Conservation (phyloP, 306 rosid species). For the Malus orientalis region DNA sequence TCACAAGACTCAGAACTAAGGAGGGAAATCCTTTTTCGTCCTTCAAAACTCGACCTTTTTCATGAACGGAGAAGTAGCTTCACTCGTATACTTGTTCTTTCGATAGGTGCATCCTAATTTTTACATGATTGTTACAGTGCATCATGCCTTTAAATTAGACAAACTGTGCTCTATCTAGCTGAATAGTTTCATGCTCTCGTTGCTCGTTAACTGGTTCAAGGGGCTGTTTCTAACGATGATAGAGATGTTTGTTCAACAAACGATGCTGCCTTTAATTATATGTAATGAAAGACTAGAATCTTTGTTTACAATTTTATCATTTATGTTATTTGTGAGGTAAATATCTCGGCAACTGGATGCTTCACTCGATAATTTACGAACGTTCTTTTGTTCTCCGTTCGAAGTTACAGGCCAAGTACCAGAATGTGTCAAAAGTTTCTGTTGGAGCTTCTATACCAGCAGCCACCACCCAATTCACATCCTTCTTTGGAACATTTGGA, state of each 20-base stretch:
- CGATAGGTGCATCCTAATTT: no score
- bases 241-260: neutral
- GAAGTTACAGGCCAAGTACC: slow-evolving; percentile 54
- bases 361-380: slow-evolving; percentile 14
- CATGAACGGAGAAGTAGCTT: neutral
- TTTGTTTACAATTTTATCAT: neutral
- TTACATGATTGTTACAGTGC: no score
- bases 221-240: neutral
- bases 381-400: slow-evolving; percentile 17
- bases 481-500: slow-evolving; percentile 23
- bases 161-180: neutral
- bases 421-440: slow-evolving; percentile 42
- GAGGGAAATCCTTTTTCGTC: no score
- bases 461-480: slow-evolving; percentile 30
- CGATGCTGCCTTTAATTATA: neutral
- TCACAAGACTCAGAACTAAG: no score
- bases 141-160: neutral
- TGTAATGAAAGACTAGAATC: neutral
- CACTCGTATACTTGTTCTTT: no score
- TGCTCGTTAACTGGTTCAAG: neutral
- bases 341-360: slow-evolving; percentile 11
- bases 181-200: neutral
- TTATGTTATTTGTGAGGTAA: neutral
- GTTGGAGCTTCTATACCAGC: slow-evolving; percentile 41
- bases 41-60: neutral